Evolutionary conservation across 2,329 filamentous ascomycete genomes (phyloP).

Genomic region (Sclerotinia sclerotiorum): DNA sequence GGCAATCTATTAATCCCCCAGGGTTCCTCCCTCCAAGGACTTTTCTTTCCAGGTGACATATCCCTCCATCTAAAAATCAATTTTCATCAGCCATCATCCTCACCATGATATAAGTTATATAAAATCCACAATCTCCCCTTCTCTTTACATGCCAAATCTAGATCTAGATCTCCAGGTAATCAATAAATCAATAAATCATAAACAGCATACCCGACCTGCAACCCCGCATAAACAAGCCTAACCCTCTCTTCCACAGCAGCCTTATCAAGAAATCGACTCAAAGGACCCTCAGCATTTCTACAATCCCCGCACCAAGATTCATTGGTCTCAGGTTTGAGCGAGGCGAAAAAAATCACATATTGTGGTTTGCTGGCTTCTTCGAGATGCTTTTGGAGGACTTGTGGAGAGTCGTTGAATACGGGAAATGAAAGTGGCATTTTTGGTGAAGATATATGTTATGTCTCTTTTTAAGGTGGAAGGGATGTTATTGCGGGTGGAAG

Average conservation of each 20-base stretch:
- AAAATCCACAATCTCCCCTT: no score
- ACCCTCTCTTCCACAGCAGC: background rate
- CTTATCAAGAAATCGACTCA: background rate
- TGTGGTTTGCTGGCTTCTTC: background rate
- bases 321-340: background rate
- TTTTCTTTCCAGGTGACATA: background rate
- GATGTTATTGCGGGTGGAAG: background rate
- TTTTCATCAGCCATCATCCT: background rate
- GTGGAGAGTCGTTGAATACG: background rate
- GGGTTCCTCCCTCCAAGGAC: conserved; percentile 8
- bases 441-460: background rate
- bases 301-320: conserved; percentile 21
- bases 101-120: background rate
- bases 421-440: conserved; percentile 16
- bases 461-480: background rate
- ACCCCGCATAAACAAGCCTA: conserved; percentile 14
- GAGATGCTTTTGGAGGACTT: background rate
- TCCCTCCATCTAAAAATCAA: conserved; percentile 7
- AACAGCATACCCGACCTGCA: conserved; percentile 7
- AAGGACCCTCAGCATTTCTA: background rate
- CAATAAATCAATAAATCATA: no score
- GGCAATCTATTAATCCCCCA: conserved; percentile 16
- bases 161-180: no score
- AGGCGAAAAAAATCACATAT: conserved; percentile 17
- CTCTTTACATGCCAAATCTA: no score